Base-by-base conservation (phyloP, 2,329 filamentous ascomycete genomes). In the Fusarium citri region DNA sequence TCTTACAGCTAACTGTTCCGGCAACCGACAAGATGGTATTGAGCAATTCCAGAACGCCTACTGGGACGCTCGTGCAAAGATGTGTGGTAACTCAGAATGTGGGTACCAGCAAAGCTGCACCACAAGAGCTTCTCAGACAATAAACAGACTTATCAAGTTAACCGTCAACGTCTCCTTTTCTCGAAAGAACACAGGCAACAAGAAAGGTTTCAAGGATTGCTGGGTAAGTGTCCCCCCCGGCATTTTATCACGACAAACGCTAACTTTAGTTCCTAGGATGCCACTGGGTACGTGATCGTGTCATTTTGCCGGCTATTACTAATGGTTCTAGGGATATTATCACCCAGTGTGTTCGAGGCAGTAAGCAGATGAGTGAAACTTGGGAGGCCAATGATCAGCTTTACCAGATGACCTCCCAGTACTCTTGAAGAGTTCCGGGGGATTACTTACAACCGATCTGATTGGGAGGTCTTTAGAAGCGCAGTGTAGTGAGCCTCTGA, bases 191-290 rank as follows among this genome's bases (percentile, higher is more conserved):
- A 66, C 57, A 2, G 57, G 65, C 4, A 25, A 42, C 8, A 55
- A 62, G 12, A 70, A 69, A n/a, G 67, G 67, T 15, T 69, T 69
- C 43, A 50, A 61, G 22, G 66, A 70, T 5, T 70, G 66, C 25
- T 70, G 62, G 67, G 67, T 69, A 59, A 5, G 66, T 49, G 31
- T n/a, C 5, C 11, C 4, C 4, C 3, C 5, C 5, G 2, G 3
- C 4, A n/a, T 2, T 23, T 4, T 20, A 6, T 20, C 2, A 30
- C 6, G 18, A 30, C 7, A 11, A 15, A 14, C 6, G 46, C 55
- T 68, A 37, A 68, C 15, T 11, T 12, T 15, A 1, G 8, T 7
- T 11, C 12, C 6, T 7, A 68, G 63, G 66, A 54, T 31, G 66
- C 49, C 23, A 67, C 66, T 1, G 62, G 55, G 65, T 68, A 63